Percentiles rank a stretch among this genome's conserved stretches.
Conservation (phyloP, 306 rosid genomes). For the Cucumis sativus region Cucumber_9930_V3 NC_026660.2:19764501-19765000, state of each 20-base stretch:
- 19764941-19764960: neutral
- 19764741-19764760: neutral
- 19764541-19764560: conserved; percentile 22
- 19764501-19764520: conserved; percentile 61
- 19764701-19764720: neutral
- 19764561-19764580: neutral
- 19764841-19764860: neutral
- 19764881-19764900: neutral
- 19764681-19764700: neutral
- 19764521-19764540: conserved; percentile 53
- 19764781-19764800: neutral
- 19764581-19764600: neutral
- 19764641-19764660: too few relatives aligned
- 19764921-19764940: neutral
- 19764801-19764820: neutral
- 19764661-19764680: neutral
- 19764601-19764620: too few relatives aligned
- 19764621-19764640: too few relatives aligned
- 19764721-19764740: neutral
- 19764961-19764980: neutral
- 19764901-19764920: too few relatives aligned
- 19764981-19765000: neutral
- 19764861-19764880: neutral
- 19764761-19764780: neutral
- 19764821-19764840: neutral